These are phyloP conservation scores for Filosporella fistucella DNA, from an alignment of 495 filamentous ascomycete genomes.

Conservation along the genomic window DNA sequence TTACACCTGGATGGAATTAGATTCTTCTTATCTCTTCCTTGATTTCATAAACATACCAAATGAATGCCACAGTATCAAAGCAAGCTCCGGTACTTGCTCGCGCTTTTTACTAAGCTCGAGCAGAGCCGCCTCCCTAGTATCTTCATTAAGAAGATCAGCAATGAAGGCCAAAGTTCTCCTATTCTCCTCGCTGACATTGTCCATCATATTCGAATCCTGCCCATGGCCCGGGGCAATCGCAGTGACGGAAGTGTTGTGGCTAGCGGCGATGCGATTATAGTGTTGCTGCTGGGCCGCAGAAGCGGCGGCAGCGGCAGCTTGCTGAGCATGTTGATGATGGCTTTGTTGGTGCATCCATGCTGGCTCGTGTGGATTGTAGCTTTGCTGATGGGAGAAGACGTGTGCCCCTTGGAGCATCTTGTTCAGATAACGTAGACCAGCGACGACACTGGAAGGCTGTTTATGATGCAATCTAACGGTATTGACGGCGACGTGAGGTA, in stretches of 20 bases:
- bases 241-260: constrained; percentile 40
- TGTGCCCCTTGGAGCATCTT: constrained; percentile 29
- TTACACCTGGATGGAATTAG: constrained; percentile 66
- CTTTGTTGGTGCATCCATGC: constrained; percentile 70
- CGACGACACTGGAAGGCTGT: neutral
- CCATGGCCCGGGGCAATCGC: constrained; percentile 16
- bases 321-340: constrained; percentile 64
- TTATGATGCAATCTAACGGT: too few species aligned
- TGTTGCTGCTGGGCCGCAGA: constrained; percentile 71
- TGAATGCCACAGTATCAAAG: constrained; percentile 96
- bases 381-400: constrained; percentile 76
- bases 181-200: constrained; percentile 84
- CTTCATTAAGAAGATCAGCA: constrained; percentile 83
- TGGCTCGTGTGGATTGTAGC: constrained; percentile 57
- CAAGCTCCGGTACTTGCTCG: constrained; percentile 95
- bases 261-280: constrained; percentile 70
- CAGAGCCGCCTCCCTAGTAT: constrained; percentile 81
- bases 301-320: constrained; percentile 54
- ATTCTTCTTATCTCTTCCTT: constrained; percentile 17
- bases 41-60: constrained; percentile 63
- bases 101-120: constrained; percentile 98
- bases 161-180: constrained; percentile 88
- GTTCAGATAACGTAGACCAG: neutral
- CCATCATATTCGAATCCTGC: constrained; percentile 38
- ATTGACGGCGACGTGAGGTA: too few species aligned